Evolutionary conservation across 192 early-diverging fungal species (phyloP).

Genomic region (Diversispora eburnea): DNA sequence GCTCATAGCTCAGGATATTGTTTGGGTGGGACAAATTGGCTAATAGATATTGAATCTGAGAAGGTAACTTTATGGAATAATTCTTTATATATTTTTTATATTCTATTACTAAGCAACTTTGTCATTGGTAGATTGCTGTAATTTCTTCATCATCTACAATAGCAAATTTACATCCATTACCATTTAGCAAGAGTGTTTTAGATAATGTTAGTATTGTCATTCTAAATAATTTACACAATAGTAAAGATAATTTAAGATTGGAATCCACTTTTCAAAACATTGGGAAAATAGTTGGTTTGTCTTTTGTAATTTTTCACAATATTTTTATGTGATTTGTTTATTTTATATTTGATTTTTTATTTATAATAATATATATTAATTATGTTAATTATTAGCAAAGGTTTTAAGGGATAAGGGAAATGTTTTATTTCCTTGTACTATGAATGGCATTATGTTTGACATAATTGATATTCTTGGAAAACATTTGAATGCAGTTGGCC

Average conservation of each 20-base stretch:
- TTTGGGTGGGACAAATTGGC: conserved; percentile 73
- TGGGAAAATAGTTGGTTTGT: conserved; percentile 36
- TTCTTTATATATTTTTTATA: neutral
- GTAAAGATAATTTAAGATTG: conserved; percentile 34
- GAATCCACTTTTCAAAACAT: conserved; percentile 39
- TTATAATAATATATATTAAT: neutral
- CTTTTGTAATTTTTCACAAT: conserved; percentile 14
- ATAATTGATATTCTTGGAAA: conserved; percentile 60
- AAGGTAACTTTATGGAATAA: conserved; percentile 31
- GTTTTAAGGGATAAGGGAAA: conserved; percentile 52
- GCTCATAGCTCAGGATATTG: conserved; percentile 72
- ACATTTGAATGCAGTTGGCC: conserved; percentile 51
- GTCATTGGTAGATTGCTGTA: conserved; percentile 36
- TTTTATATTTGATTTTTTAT: neutral
- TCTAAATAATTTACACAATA: conserved; percentile 39
- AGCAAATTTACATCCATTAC: conserved; percentile 45
- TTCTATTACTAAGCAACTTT: neutral
- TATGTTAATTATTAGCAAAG: conserved; percentile 17
- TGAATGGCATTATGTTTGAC: conserved; percentile 74
- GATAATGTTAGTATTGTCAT: conserved; percentile 43
- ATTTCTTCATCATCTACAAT: conserved; percentile 46
- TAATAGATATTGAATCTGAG: conserved; percentile 59
- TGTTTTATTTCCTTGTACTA: conserved; percentile 64
- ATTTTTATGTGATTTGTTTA: neutral
- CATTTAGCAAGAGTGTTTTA: conserved; percentile 44